Base-by-base conservation (phyloP, 2,329 filamentous ascomycete genomes). In the Arthroderma sp. region DNA sequence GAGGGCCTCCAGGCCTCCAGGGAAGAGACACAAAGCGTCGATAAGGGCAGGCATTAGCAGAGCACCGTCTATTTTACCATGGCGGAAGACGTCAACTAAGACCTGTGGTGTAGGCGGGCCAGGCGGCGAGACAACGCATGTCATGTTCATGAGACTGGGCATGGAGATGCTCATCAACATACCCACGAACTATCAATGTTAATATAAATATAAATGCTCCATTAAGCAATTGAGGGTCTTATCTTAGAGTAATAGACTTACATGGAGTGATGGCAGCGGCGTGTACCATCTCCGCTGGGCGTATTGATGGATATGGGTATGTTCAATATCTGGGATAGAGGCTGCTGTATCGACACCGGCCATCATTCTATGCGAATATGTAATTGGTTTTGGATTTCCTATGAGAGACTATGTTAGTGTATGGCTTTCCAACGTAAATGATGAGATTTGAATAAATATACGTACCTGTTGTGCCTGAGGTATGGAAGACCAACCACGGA, bases 401-500 rank as follows among this genome's bases (percentile, higher is more conserved):
- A 34, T 22, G 15, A 22, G 15, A 22, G 32, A 11, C 11, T 3
- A 2, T 34, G 32, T 34, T 3, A 34, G 32, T 9, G 3, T 11
- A 34, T 34, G 32, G 11, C 11, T 11, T 34, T 34, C 11, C 32
- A 3, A 3, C 2, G 11, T 34, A 11, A 34, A 34, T 9, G 11
- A 2, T 34, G 11, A 34, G 11, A 34, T 9, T 34, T 9, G 32
- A 34, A 9, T 2, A 34, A 34, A 9, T 11, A 9, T 34, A 34
- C 39, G 42, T 45, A 50, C 56, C 54, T 8, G 56, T 59, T n/a
- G 56, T 57, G 9, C 54, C 56, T 2, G 55, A 57, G 3, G 56
- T 58, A 34, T 58, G 56, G 22, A 55, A 53, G 1, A 57, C 52
- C 38, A 59, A 38, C 51, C 56, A 58, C 1, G 56, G 56, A 39